These are phyloP conservation scores for Spizellomyces sp. DNA, from an alignment of 192 early-diverging fungal genomes.

Conservation along the genomic window DNA sequence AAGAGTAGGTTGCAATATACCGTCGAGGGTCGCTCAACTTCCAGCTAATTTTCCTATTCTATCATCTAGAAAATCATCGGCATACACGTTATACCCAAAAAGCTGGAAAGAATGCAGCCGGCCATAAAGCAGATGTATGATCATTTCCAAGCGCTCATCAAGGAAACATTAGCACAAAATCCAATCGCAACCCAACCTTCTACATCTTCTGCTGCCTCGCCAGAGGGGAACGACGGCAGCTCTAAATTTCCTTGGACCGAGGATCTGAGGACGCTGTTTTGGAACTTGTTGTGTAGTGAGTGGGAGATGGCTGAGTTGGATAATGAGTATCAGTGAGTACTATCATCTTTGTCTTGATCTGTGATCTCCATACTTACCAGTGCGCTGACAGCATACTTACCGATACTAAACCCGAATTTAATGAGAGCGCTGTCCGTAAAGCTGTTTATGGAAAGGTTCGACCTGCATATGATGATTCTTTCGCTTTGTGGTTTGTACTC, in stretches of 20 bases:
- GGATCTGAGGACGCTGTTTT: constrained; percentile 8
- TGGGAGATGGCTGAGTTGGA: constrained; percentile 45
- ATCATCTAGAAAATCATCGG: constrained; percentile 18
- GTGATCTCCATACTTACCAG: not conserved
- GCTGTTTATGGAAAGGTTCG: constrained; percentile 35
- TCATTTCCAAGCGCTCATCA: constrained; percentile 6
- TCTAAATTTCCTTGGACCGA: constrained; percentile 29
- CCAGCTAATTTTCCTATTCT: no score
- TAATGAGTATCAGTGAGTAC: constrained; percentile 35
- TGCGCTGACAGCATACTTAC: constrained; percentile 1
- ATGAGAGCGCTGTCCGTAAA: constrained; percentile 31
- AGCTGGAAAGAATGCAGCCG: constrained; percentile 11
- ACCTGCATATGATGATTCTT: no score
- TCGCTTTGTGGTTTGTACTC: no score
- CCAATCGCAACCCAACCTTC: not conserved
- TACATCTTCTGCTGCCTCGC: not conserved
- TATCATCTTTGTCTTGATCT: not conserved
- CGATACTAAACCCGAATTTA: constrained; percentile 23
- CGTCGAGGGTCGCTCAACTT: no score
- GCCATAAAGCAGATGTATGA: constrained; percentile 23
- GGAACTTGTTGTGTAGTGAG: constrained; percentile 40
- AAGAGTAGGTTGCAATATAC: no score
- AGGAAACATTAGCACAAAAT: not conserved
- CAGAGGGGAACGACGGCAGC: constrained; percentile 4
- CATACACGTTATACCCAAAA: constrained; percentile 17